phyloP scores from a whole-genome alignment of 345 rosid genomes.

The Salix purpurea region DNA sequence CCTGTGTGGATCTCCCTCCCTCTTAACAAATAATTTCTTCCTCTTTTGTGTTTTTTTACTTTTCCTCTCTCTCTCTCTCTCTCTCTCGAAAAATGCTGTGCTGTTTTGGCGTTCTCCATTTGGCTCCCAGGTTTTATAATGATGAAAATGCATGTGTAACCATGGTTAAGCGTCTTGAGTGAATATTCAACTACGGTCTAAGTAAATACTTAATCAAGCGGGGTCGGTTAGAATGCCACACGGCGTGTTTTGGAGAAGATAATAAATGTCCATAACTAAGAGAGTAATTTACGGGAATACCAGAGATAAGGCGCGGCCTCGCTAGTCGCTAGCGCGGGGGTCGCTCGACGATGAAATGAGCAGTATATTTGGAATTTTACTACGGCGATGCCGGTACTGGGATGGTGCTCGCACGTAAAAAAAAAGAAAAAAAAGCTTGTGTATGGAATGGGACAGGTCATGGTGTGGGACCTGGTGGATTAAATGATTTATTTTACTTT shows the following conservation, averaged over 20 bases:
- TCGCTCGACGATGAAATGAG: background rate
- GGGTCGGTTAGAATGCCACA: background rate
- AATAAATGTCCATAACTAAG: background rate
- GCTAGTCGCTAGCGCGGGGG: background rate
- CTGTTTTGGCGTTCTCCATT: background rate
- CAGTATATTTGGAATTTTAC: background rate
- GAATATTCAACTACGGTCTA: background rate
- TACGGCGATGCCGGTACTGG: conserved; percentile 8
- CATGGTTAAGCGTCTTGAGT: conserved; percentile 10
- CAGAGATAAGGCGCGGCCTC: background rate
- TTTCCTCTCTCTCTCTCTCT: conserved; percentile 1
- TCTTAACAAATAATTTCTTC: background rate
- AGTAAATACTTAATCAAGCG: background rate
- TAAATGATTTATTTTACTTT: background rate
- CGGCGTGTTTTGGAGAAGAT: conserved; percentile 6
- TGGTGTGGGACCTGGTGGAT: background rate
- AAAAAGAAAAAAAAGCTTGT: no score
- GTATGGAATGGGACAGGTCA: conserved; percentile 5
- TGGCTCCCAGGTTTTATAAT: conserved; percentile 28
- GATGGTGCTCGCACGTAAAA: background rate
- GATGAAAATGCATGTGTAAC: conserved; percentile 8
- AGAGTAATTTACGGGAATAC: background rate
- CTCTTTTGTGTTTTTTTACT: background rate
- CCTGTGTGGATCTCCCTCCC: background rate
- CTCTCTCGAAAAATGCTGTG: background rate